These are phyloP conservation scores for Clavulina sp. DNA, from an alignment of 768 basidiomycete genomes.

Conservation along the genomic window DNA sequence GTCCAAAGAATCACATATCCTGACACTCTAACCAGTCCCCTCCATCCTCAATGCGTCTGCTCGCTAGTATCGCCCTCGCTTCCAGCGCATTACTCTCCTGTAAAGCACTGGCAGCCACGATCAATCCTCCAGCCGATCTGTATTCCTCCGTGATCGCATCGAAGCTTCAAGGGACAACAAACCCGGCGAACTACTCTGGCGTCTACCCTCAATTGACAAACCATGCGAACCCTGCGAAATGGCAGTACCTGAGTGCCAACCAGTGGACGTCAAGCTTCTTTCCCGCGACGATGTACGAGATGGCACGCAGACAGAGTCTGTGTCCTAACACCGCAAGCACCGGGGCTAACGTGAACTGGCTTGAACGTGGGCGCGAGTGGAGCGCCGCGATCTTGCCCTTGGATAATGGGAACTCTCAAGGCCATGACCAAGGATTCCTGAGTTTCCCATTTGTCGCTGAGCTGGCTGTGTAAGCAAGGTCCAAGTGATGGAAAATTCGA, in stretches of 20 bases:
- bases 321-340: constrained; percentile 1
- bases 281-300: constrained; percentile 10
- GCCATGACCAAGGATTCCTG: constrained; percentile 12
- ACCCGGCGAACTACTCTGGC: constrained; percentile 27
- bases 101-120: no score
- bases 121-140: no score
- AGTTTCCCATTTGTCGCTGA: constrained; percentile 12
- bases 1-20: no score
- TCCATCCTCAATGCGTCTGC: no score
- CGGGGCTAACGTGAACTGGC: constrained; percentile 2
- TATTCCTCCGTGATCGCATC: background rate
- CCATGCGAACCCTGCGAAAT: background rate
- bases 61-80: no score
- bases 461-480: constrained; percentile 7
- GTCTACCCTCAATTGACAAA: constrained; percentile 45
- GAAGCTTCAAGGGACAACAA: constrained; percentile 28
- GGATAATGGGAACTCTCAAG: constrained; percentile 4
- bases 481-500: no score
- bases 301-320: constrained; percentile 4
- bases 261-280: constrained; percentile 12
- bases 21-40: no score
- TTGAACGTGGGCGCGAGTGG: constrained; percentile 7
- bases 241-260: constrained; percentile 4
- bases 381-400: constrained; percentile 7
- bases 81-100: no score